Percentiles rank a stretch among this genome's conserved stretches.
phyloP scores from a whole-genome alignment of 2,329 filamentous ascomycete genomes.

The Pseudohalonectria lignicola region DNA sequence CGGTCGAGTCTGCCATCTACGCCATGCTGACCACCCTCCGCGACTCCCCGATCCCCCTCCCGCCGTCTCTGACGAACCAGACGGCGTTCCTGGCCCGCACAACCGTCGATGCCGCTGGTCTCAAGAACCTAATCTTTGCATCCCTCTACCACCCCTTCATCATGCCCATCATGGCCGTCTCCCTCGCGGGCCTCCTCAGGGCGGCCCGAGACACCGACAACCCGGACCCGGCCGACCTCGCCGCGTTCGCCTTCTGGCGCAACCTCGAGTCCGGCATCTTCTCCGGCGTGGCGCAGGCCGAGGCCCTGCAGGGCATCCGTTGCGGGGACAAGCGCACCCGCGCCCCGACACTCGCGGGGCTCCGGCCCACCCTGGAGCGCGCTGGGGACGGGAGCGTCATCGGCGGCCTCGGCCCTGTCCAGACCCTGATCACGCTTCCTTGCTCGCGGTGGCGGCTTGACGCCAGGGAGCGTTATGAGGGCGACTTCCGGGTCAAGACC shows the following conservation, averaged over 20 bases:
- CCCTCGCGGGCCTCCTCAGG: constrained; percentile 5
- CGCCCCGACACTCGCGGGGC: neutral
- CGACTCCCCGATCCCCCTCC: constrained; percentile 10
- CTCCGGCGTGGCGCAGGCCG: neutral
- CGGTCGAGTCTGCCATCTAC: neutral
- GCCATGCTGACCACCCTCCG: neutral
- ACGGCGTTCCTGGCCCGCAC: no score
- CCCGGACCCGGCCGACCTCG: neutral
- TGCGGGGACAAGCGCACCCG: constrained; percentile 8
- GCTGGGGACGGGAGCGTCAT: constrained; percentile 8
- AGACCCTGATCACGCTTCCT: constrained; percentile 7
- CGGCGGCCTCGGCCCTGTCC: constrained; percentile 9
- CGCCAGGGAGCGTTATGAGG: constrained; percentile 13
- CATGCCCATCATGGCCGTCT: constrained; percentile 2
- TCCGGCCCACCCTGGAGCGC: constrained; percentile 4
- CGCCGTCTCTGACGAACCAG: no score
- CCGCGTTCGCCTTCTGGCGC: neutral
- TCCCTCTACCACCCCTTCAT: constrained; percentile 10
- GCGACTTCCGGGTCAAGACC: constrained; percentile 13
- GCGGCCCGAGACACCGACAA: neutral
- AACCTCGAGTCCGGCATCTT: neutral
- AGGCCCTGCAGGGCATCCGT: constrained; percentile 3
- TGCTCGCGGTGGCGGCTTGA: constrained; percentile 17
- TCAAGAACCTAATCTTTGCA: constrained; percentile 10
- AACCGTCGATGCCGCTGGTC: constrained; percentile 12